phyloP scores from a whole-genome alignment of 805 yeast genomes.

The Monosporozyma servazzii region DNA sequence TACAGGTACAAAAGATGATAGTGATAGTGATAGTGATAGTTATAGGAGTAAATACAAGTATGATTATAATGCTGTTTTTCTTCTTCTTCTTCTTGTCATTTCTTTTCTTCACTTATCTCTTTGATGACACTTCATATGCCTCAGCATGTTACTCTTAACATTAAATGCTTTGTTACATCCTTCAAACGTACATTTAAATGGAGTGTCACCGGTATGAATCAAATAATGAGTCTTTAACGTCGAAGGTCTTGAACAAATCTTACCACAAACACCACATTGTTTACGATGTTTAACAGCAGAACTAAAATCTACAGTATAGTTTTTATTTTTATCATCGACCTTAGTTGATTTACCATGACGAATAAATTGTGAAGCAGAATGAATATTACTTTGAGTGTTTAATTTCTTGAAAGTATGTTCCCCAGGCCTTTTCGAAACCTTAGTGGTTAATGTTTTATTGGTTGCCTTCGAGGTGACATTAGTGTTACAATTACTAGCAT shows the following conservation, averaged over 20 bases:
- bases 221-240: slow-evolving; percentile 71
- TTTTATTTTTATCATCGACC: background rate
- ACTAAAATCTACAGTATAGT: slow-evolving; percentile 6
- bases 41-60: no score
- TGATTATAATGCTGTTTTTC: no score
- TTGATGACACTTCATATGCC: slow-evolving; percentile 64
- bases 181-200: slow-evolving; percentile 51
- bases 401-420: background rate
- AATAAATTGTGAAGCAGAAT: background rate
- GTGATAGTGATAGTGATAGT: no score
- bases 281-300: slow-evolving; percentile 7
- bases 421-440: background rate
- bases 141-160: slow-evolving; percentile 70
- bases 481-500: background rate
- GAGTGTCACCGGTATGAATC: slow-evolving; percentile 74
- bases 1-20: no score
- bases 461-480: background rate
- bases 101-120: background rate
- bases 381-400: background rate
- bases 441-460: background rate
- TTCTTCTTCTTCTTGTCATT: background rate
- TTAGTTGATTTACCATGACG: background rate
- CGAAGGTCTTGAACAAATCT: slow-evolving; percentile 74
- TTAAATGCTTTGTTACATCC: slow-evolving; percentile 62
- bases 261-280: slow-evolving; percentile 49